These are phyloP conservation scores for Hirschfeldia incana DNA, from an alignment of 345 rosid species.

Conservation along the genomic window DNA sequence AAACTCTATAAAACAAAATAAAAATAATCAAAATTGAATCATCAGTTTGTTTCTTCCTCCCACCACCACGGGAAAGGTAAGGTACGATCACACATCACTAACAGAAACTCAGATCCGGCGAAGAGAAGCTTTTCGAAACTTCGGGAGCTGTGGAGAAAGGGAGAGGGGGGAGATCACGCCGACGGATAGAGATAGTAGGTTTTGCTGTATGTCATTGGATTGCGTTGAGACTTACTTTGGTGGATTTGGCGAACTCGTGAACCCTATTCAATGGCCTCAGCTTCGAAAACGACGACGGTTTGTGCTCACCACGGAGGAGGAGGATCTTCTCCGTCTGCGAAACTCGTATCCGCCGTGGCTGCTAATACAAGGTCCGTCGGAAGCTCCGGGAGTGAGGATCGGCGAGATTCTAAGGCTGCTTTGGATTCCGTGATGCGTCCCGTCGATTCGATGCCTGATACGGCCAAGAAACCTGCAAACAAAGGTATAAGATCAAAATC, in stretches of 20 bases:
- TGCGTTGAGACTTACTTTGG: constrained; percentile 62
- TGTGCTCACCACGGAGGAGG: constrained; percentile 15
- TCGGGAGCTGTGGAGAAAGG: not conserved
- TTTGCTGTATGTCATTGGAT: constrained; percentile 95
- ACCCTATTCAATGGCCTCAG: constrained; percentile 96
- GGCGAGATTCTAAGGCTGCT: constrained; percentile 41
- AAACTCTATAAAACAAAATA: not conserved
- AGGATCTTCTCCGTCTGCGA: constrained; percentile 39
- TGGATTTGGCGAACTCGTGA: constrained; percentile 82
- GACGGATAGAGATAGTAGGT: constrained; percentile 40
- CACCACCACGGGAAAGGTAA: constrained; percentile 18
- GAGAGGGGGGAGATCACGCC: constrained; percentile 32
- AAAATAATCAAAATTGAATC: not conserved
- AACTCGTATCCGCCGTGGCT: constrained; percentile 37
- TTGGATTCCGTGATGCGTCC: constrained; percentile 60
- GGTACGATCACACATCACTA: constrained; percentile 4
- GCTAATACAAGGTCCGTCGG: constrained; percentile 38
- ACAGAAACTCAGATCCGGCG: constrained; percentile 21
- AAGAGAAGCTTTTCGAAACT: not conserved
- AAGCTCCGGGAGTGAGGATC: constrained; percentile 36
- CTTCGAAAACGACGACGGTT: constrained; percentile 82
- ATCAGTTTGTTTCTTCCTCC: not conserved
- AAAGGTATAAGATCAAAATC: constrained; percentile 46
- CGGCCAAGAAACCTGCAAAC: constrained; percentile 51
- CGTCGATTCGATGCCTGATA: constrained; percentile 59